A percentile compares a stretch with the other conserved stretches of the same genome.
These are phyloP conservation scores for Helicocarpus griseus DNA, from an alignment of 2,329 filamentous ascomycete species.

Conservation along the genomic window DNA sequence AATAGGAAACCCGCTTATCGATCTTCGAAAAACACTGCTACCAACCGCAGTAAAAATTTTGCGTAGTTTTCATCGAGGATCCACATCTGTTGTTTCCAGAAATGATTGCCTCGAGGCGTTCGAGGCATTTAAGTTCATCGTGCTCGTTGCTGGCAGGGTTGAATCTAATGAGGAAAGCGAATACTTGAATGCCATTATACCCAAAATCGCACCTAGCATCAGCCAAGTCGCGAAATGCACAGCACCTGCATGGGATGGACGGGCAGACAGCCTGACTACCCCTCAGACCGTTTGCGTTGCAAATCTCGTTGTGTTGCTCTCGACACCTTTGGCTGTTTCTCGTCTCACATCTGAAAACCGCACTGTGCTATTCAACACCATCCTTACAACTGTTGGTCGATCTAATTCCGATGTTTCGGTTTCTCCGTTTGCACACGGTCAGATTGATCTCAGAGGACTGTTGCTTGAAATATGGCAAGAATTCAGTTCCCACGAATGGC, in stretches of 20 bases:
- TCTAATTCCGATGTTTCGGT: background rate
- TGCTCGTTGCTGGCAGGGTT: conserved; percentile 18
- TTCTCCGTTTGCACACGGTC: background rate
- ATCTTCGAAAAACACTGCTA: conserved; percentile 17
- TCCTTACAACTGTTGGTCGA: conserved; percentile 16
- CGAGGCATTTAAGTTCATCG: conserved; percentile 27
- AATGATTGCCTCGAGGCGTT: conserved; percentile 26
- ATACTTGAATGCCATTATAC: conserved; percentile 17
- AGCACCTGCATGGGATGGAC: conserved; percentile 28
- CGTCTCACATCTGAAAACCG: conserved; percentile 22
- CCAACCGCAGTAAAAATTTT: conserved; percentile 22
- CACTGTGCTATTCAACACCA: conserved; percentile 23
- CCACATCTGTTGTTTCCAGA: conserved; percentile 10
- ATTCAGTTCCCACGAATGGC: conserved; percentile 31
- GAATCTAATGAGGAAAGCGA: conserved; percentile 11
- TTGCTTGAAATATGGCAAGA: conserved; percentile 30
- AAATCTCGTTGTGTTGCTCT: conserved; percentile 25
- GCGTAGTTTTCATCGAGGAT: conserved; percentile 21
- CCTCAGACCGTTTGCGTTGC: conserved; percentile 20
- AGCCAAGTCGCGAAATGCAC: conserved; percentile 19
- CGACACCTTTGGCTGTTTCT: conserved; percentile 21
- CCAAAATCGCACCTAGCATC: conserved; percentile 1
- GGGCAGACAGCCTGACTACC: conserved; percentile 25
- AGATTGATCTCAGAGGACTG: conserved; percentile 1
- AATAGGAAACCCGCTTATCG: conserved; percentile 14